Conservation (phyloP, 177 flowering plant species). For the Tripterygium wilfordii region DNA sequence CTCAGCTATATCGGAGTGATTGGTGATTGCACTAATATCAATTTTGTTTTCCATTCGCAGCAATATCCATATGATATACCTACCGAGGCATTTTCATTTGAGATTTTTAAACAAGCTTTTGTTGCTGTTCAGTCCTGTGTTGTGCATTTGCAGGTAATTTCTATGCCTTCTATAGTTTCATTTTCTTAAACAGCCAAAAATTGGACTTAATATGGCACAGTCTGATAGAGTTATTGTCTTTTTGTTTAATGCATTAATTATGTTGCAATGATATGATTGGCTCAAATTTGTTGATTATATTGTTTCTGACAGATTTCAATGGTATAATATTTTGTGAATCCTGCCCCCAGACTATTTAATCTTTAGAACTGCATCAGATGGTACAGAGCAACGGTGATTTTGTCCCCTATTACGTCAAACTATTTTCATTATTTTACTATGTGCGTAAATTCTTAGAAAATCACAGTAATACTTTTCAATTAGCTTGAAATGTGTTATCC, state of each 20-base stretch:
- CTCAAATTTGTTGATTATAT: background rate
- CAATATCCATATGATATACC: constrained; percentile 99
- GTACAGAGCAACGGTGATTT: no score
- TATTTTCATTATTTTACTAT: no score
- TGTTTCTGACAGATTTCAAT: background rate
- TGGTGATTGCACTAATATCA: background rate
- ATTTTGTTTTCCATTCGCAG: constrained; percentile 37
- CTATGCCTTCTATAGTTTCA: no score
- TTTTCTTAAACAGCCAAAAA: no score
- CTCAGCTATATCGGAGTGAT: no score
- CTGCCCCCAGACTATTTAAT: background rate
- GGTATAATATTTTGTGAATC: no score
- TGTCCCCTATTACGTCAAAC: no score
- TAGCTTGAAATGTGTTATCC: background rate
- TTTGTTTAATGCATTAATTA: background rate
- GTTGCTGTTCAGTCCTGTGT: constrained; percentile 99
- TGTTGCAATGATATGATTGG: background rate
- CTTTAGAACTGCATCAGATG: no score
- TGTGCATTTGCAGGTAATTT: constrained; percentile 92
- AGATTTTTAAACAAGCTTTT: constrained; percentile 99
- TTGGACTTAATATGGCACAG: no score
- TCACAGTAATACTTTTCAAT: constrained; percentile 1
- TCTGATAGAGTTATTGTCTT: background rate
- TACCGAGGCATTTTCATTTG: constrained; percentile 95
- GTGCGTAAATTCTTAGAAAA: no score